A percentile compares a stretch with the other conserved stretches of the same genome.
Conservation (phyloP, 1,284 basidiomycete species). For the Boletellus sp. region DNA sequence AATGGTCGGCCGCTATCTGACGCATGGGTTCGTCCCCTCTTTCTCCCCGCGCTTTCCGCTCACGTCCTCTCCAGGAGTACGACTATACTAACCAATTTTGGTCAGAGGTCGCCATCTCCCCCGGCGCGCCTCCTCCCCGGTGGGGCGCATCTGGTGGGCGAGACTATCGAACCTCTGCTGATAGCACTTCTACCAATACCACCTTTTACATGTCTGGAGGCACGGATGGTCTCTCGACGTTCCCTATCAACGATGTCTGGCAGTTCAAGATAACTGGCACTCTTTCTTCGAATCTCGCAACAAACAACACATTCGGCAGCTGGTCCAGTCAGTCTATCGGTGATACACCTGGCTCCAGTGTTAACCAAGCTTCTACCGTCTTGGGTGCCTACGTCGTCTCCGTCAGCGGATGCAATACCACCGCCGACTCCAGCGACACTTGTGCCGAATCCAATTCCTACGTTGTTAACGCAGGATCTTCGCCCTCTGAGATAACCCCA, state of each 20-base stretch:
- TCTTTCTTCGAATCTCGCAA: slow-evolving; percentile 59
- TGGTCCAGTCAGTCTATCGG: slow-evolving; percentile 52
- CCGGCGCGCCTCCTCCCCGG: slow-evolving; percentile 54
- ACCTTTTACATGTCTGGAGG: slow-evolving; percentile 71
- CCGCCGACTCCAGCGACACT: slow-evolving; percentile 37
- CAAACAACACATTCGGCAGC: slow-evolving; percentile 45
- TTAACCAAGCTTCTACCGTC: slow-evolving; percentile 55
- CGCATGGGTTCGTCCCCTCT: slow-evolving; percentile 56
- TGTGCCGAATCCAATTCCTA: slow-evolving; percentile 59
- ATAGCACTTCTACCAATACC: slow-evolving; percentile 51
- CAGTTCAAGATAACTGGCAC: slow-evolving; percentile 62
- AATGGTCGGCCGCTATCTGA: slow-evolving; percentile 55
- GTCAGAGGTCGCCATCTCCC: slow-evolving; percentile 52
- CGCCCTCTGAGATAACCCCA: slow-evolving; percentile 36
- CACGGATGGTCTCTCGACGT: slow-evolving; percentile 43
- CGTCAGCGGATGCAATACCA: slow-evolving; percentile 58
- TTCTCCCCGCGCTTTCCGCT: slow-evolving; percentile 6
- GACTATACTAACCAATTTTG: slow-evolving; percentile 74
- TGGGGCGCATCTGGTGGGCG: slow-evolving; percentile 72
- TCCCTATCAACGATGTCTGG: slow-evolving; percentile 64
- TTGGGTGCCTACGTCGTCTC: slow-evolving; percentile 50
- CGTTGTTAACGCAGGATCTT: slow-evolving; percentile 46
- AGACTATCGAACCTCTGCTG: slow-evolving; percentile 47
- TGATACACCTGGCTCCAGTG: slow-evolving; percentile 36
- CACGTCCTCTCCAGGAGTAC: slow-evolving; percentile 51